Evolutionary conservation across 139 green algal species (phyloP), one percentile per base, ranked within the genome.

Genomic region (Axilococcus clingmanii): DNA sequence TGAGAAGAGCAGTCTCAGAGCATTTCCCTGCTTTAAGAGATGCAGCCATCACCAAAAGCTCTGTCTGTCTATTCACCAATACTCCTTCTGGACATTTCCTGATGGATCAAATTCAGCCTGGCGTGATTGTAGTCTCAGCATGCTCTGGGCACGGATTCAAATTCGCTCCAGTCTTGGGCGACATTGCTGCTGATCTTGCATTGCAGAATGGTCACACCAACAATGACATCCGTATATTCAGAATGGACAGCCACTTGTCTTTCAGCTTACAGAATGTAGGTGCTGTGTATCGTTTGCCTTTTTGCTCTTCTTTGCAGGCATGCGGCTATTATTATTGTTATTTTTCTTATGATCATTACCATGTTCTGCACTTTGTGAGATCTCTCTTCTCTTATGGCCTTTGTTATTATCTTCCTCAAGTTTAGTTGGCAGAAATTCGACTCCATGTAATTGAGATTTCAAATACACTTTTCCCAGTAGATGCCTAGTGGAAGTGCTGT

Each of bases 81-180:
- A 90, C 78, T 0, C 73, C 75, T 1, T 81, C 91, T 41, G 24
- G 33, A 1, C 68, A 88, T 49, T 94, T 94, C 54, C 64, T 94
- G 9, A 57, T 94, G 7, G 84, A 94, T 51, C 22, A 35, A 2
- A 81, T 89, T 55, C 84, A 7, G 12, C 17, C 34, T 33, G 72
- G 86, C 78, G 81, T 91, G 16, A 51, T 92, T 3, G 30, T 92
- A 9, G 76, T 63, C 52, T 83, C 72, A 4, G 71, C 77, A 1
- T 91, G 82, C 63, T 74, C 47, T 25, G 84, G 84, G 0, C 84
- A 93, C 47, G 84, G 84, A 27, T 93, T 84, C 71, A 93, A 93
- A 64, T 83, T 93, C 55, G 72, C 59, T 20, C 50, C 52, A 34
- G 74, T 76, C 3, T 54, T 80, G 37, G 70, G 71, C 9, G 54